Percentiles rank a stretch among this genome's conserved stretches.
These are phyloP conservation scores for Leccinum boreale DNA, from an alignment of 768 basidiomycete genomes.

Conservation along the genomic window DNA sequence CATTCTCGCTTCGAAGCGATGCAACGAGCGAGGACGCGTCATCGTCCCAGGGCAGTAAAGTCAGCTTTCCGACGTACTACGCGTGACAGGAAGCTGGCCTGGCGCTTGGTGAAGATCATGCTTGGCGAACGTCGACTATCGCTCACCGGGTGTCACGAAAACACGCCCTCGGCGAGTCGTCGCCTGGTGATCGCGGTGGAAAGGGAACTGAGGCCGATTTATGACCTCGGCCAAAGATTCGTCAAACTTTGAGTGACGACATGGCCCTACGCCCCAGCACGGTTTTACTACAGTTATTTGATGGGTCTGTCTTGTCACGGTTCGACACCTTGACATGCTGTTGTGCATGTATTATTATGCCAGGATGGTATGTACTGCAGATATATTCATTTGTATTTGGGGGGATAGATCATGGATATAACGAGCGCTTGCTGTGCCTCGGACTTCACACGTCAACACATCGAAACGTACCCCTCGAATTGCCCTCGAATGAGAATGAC, in stretches of 20 bases:
- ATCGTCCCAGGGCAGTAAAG: not conserved
- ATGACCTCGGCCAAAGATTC: not conserved
- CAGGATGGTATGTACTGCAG: not conserved
- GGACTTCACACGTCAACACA: not conserved
- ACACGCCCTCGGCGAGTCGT: not conserved
- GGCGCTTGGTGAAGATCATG: too few species aligned
- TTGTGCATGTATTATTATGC: slow-evolving; percentile 3
- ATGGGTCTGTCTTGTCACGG: slow-evolving; percentile 2
- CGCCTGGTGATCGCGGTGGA: not conserved
- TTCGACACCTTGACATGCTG: not conserved
- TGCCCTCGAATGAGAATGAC: not conserved
- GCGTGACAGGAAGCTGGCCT: not conserved
- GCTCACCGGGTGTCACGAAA: not conserved
- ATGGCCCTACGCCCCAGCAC: not conserved
- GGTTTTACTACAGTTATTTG: not conserved
- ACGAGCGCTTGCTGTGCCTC: not conserved
- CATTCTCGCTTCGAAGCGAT: slow-evolving; percentile 12
- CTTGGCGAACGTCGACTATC: not conserved
- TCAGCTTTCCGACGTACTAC: not conserved
- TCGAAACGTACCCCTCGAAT: not conserved
- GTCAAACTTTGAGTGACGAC: not conserved
- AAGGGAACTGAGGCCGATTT: not conserved
- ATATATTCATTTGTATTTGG: not conserved
- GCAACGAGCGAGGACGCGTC: not conserved
- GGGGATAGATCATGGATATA: not conserved